phyloP scores from a whole-genome alignment of 2,329 filamentous ascomycete species.

The Daldinia sp. region DNA sequence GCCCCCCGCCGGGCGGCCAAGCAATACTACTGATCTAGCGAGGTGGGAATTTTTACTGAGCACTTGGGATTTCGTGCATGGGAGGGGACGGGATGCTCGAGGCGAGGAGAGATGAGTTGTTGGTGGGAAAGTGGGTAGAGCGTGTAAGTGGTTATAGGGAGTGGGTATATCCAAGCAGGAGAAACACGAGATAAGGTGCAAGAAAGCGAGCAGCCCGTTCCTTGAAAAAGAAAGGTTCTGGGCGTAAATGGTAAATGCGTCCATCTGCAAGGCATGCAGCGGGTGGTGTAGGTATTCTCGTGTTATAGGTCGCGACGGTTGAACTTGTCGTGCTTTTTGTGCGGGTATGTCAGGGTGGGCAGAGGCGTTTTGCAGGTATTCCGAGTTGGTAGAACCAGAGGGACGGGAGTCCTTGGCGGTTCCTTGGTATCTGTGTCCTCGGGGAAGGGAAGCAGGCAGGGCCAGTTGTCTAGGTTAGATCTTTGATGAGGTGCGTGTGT shows the following conservation, averaged over 20 bases:
- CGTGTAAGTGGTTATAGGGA: neutral
- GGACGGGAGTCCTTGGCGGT: neutral
- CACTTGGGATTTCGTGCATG: neutral
- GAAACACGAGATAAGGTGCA: neutral
- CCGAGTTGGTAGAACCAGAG: neutral
- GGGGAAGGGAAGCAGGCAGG: neutral
- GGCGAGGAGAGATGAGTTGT: neutral
- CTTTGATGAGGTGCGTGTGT: conserved; percentile 21
- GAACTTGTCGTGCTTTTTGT: conserved; percentile 15
- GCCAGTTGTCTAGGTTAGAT: neutral
- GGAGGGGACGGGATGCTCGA: neutral
- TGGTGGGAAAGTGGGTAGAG: neutral
- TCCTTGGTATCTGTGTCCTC: neutral
- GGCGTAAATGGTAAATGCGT: neutral
- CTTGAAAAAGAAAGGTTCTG: neutral
- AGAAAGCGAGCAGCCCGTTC: neutral
- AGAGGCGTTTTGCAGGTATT: neutral
- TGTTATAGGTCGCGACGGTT: conserved; percentile 26
- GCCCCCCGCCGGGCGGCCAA: too few species aligned
- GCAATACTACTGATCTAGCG: neutral
- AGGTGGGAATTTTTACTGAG: neutral
- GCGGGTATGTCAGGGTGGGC: too few species aligned
- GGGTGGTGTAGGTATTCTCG: conserved; percentile 6
- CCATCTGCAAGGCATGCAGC: neutral
- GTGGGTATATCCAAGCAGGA: neutral